Conservation (phyloP, 2,329 filamentous ascomycete species). For the Cladorrhinum sp. region DNA sequence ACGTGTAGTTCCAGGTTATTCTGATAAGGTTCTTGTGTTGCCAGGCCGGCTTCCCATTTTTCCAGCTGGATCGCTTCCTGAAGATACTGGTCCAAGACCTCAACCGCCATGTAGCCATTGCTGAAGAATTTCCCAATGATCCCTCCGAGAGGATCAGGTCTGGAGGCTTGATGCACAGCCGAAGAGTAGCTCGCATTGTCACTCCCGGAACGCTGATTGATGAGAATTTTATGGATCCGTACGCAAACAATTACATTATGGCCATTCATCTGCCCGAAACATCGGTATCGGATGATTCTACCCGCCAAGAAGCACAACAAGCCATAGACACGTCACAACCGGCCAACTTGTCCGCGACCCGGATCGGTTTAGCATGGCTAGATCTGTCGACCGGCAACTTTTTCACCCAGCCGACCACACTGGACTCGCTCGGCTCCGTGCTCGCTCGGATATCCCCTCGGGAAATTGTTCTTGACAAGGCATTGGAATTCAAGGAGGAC, state of each 20-base stretch:
- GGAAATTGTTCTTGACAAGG: constrained; percentile 76
- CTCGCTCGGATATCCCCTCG: constrained; percentile 79
- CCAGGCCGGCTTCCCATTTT: constrained; percentile 87
- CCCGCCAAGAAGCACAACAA: constrained; percentile 12
- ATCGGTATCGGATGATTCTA: constrained; percentile 10
- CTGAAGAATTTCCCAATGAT: constrained; percentile 83
- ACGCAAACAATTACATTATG: constrained; percentile 88
- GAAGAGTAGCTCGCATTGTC: constrained; percentile 80
- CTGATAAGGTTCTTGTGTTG: constrained; percentile 28
- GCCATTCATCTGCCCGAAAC: constrained; percentile 60
- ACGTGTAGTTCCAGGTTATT: constrained; percentile 26
- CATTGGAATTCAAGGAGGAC: constrained; percentile 54
- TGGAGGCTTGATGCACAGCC: constrained; percentile 79
- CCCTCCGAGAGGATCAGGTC: constrained; percentile 66
- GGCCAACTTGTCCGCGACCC: constrained; percentile 31
- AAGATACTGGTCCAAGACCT: constrained; percentile 91
- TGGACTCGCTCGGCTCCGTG: constrained; percentile 71
- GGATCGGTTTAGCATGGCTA: constrained; percentile 83
- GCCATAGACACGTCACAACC: constrained; percentile 15
- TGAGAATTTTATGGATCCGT: constrained; percentile 94
- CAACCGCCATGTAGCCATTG: constrained; percentile 87
- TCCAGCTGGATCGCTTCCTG: constrained; percentile 87
- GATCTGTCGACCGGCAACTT: constrained; percentile 95
- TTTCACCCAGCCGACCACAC: constrained; percentile 72
- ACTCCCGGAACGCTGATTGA: constrained; percentile 96